Conservation (phyloP, 2,329 filamentous ascomycete species). For the Trichoderma hamatum region DNA sequence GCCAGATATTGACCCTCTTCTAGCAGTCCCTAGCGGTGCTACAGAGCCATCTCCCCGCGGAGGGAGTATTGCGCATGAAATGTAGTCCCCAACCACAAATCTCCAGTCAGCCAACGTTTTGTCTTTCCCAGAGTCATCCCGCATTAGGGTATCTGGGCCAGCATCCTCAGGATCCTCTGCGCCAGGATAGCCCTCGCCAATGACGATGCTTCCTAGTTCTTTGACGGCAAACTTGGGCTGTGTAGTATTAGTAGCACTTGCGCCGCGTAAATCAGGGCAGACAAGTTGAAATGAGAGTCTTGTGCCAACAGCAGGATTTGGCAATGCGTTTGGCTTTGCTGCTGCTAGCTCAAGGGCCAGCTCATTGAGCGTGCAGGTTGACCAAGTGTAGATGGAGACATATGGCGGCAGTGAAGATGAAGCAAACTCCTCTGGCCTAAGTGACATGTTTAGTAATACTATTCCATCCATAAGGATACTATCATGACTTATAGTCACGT, state of each 20-base stretch:
- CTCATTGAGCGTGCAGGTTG: slow-evolving; percentile 77
- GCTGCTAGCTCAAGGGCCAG: slow-evolving; percentile 75
- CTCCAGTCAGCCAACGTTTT: slow-evolving; percentile 76
- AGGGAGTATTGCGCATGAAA: slow-evolving; percentile 79
- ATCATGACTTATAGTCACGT: slow-evolving; percentile 28
- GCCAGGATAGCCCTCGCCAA: slow-evolving; percentile 62
- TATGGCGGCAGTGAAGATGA: slow-evolving; percentile 62
- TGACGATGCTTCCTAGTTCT: slow-evolving; percentile 80
- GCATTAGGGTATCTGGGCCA: slow-evolving; percentile 38
- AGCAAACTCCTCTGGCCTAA: slow-evolving; percentile 72
- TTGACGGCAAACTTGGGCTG: slow-evolving; percentile 69
- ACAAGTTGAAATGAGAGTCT: slow-evolving; percentile 86
- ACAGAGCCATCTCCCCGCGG: slow-evolving; percentile 75
- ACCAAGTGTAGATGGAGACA: slow-evolving; percentile 85
- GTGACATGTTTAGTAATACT: background rate
- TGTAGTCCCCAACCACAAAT: slow-evolving; percentile 87
- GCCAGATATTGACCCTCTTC: slow-evolving; percentile 33
- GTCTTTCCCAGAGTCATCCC: slow-evolving; percentile 60
- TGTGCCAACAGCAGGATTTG: slow-evolving; percentile 75
- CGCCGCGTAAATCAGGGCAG: slow-evolving; percentile 69
- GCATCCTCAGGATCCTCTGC: slow-evolving; percentile 46
- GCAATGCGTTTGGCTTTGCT: slow-evolving; percentile 67
- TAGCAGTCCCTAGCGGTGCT: slow-evolving; percentile 57
- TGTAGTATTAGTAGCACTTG: slow-evolving; percentile 34
- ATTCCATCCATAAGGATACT: background rate